Evolutionary conservation across 2,329 filamentous ascomycete species (phyloP).

Genomic region (Gliomastix tumulicola): DNA sequence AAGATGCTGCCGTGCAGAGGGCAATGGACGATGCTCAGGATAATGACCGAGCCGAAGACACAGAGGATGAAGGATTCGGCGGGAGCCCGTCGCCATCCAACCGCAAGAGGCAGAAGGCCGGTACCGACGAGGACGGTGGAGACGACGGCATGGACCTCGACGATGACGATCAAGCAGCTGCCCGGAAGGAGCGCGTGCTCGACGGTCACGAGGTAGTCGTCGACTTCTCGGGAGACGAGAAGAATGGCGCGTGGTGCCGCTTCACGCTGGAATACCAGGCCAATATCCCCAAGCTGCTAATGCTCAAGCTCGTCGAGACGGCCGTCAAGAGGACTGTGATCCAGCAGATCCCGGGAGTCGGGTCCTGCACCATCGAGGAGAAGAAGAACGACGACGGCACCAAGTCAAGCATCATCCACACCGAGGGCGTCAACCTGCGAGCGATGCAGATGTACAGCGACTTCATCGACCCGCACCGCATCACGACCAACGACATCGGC

Average conservation of each 20-base stretch:
- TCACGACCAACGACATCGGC: constrained; percentile 89
- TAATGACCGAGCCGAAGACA: constrained; percentile 40
- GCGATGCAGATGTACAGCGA: constrained; percentile 87
- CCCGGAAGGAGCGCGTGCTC: constrained; percentile 59
- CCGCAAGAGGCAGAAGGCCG: constrained; percentile 7
- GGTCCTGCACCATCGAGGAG: constrained; percentile 60
- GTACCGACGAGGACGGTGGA: constrained; percentile 31
- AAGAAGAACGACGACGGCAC: constrained; percentile 37
- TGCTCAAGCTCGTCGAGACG: constrained; percentile 83
- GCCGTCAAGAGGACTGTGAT: constrained; percentile 74
- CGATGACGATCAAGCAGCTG: constrained; percentile 28
- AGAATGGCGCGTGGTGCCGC: constrained; percentile 65
- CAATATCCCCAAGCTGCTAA: constrained; percentile 82
- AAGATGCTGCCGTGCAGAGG: constrained; percentile 69
- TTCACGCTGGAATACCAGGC: constrained; percentile 77
- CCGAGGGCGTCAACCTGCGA: constrained; percentile 77
- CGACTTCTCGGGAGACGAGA: constrained; percentile 73
- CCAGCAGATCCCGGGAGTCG: constrained; percentile 76
- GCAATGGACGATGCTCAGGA: constrained; percentile 54
- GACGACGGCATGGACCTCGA: constrained; percentile 26
- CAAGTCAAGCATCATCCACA: constrained; percentile 62
- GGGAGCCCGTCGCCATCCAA: constrained; percentile 34
- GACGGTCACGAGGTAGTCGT: constrained; percentile 60
- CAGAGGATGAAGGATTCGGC: constrained; percentile 42
- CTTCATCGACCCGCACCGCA: constrained; percentile 76